These are phyloP conservation scores for Lathyrus sativus DNA, from an alignment of 306 rosid genomes.

Conservation along the genomic window DNA sequence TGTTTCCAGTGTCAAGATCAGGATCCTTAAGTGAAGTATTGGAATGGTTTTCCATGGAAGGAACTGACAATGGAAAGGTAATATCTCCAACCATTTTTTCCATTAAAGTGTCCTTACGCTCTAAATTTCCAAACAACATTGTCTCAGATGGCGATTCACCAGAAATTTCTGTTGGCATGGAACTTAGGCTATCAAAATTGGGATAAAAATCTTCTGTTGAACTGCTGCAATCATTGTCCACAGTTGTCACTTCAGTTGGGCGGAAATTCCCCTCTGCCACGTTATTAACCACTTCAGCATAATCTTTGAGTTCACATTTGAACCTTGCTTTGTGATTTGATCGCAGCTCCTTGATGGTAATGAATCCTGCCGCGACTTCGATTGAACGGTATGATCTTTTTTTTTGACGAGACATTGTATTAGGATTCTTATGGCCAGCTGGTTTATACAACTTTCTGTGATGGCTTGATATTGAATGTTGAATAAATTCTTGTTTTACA, in stretches of 20 bases:
- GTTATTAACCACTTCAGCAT: constrained; percentile 40
- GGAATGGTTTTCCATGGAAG: constrained; percentile 38
- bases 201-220: constrained; percentile 36
- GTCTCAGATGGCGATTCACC: constrained; percentile 40
- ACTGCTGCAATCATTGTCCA: constrained; percentile 41
- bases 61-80: constrained; percentile 31
- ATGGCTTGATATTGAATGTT: no score
- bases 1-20: constrained; percentile 28
- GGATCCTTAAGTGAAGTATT: constrained; percentile 37
- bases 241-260: constrained; percentile 35
- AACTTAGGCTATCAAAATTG: constrained; percentile 34
- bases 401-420: no score
- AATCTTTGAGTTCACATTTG: no score
- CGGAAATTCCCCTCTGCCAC: constrained; percentile 38
- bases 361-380: no score
- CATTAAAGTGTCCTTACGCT: constrained; percentile 30
- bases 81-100: constrained; percentile 42
- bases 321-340: no score
- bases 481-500: no score
- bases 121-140: constrained; percentile 33
- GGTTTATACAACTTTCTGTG: no score
- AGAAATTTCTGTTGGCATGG: constrained; percentile 40
- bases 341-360: no score
- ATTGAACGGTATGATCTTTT: no score
- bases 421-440: no score